Evolutionary conservation across 75 land plant species (phyloP).

Genomic region (Selaginella tamariscina): DNA sequence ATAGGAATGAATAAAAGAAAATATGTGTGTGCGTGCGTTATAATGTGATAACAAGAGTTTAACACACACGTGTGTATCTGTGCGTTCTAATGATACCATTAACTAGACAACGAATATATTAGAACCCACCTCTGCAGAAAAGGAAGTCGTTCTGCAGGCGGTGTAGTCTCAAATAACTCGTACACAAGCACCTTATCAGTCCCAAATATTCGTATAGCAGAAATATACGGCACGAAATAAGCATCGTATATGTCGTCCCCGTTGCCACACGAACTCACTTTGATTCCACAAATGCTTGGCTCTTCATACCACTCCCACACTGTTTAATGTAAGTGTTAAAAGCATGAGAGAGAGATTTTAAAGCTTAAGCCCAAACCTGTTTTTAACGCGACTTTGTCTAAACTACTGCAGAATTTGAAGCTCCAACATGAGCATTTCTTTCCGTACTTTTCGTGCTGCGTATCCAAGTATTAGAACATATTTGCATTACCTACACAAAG

Average conservation of each 20-base stretch:
- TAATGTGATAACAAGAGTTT: not conserved
- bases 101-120: not conserved
- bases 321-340: not conserved
- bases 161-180: slow-evolving; percentile 59
- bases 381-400: not conserved
- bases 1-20: slow-evolving; percentile 4
- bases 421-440: not conserved
- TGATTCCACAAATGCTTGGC: slow-evolving; percentile 58
- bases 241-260: slow-evolving; percentile 17
- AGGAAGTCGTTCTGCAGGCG: slow-evolving; percentile 44
- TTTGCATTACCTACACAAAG: too few species aligned
- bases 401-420: not conserved
- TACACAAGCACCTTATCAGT: slow-evolving; percentile 36
- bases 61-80: not conserved
- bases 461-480: too few species aligned
- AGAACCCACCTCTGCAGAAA: slow-evolving; percentile 37
- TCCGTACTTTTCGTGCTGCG: not conserved
- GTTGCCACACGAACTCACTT: slow-evolving; percentile 23
- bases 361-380: not conserved
- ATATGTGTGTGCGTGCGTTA: not conserved
- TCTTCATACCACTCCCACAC: slow-evolving; percentile 78
- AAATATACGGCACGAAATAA: slow-evolving; percentile 64
- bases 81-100: not conserved
- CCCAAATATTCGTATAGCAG: slow-evolving; percentile 57
- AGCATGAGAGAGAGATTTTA: not conserved